Conservation (phyloP, 306 rosid genomes). For the Pyrus communis region DNA sequence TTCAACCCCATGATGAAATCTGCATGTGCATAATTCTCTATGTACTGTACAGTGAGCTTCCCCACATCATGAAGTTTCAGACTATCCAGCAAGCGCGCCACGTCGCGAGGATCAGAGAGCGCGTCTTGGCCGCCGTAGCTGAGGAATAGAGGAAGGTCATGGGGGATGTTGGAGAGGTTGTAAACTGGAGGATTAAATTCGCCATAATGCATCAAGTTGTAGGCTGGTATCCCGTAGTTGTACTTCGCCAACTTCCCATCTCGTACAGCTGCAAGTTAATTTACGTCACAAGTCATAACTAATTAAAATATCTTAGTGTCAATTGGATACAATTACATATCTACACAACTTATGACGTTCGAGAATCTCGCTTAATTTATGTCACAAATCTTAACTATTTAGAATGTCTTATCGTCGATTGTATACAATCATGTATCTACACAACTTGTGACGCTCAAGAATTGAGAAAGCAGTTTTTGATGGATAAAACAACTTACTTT, state of each 20-base stretch:
- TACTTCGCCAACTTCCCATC: conserved; percentile 49
- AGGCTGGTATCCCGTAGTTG: conserved; percentile 39
- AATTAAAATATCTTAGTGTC: too few species aligned
- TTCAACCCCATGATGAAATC: conserved; percentile 67
- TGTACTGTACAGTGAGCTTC: conserved; percentile 49
- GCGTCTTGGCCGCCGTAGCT: conserved; percentile 84
- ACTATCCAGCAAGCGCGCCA: conserved; percentile 42
- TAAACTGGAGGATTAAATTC: conserved; percentile 49
- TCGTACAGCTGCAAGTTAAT: conserved; percentile 46
- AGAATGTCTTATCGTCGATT: too few species aligned
- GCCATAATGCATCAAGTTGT: conserved; percentile 60
- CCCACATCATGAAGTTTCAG: conserved; percentile 58
- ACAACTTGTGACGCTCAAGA: too few species aligned
- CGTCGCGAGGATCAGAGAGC: conserved; percentile 60
- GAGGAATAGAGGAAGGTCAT: conserved; percentile 64
- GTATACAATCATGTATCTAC: too few species aligned
- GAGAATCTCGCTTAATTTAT: not conserved
- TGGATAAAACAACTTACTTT: conserved; percentile 39
- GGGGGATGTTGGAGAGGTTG: conserved; percentile 77
- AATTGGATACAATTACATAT: too few species aligned
- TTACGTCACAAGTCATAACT: not conserved
- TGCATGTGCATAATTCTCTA: conserved; percentile 61
- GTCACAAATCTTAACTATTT: not conserved
- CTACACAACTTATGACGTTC: too few species aligned
- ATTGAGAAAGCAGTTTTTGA: too few species aligned